phyloP scores from a whole-genome alignment of 2,329 filamentous ascomycete species.

The Fusarium papillatum region DNA sequence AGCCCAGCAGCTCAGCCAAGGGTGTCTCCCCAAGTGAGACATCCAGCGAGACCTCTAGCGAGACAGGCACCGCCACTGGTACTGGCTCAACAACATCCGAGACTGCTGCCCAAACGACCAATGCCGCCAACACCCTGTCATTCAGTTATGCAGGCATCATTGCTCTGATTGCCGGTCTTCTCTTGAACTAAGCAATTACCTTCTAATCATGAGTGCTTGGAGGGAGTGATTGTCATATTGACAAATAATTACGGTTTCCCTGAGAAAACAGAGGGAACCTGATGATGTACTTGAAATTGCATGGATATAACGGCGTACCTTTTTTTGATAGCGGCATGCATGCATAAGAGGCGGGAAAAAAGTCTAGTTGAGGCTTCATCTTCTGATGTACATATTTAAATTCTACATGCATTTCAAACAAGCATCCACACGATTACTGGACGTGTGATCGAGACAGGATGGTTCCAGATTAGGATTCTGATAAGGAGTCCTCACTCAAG shows the following conservation, averaged over 20 bases:
- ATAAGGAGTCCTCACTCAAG: too few species aligned
- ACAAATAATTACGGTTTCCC: not conserved
- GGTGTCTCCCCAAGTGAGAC: slow-evolving; percentile 4
- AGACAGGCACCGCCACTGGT: not conserved
- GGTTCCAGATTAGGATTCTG: too few species aligned
- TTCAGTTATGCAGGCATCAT: not conserved
- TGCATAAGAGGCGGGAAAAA: not conserved
- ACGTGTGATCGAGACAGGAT: not conserved
- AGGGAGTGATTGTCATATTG: not conserved
- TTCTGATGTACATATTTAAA: not conserved
- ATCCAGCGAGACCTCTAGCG: slow-evolving; percentile 4
- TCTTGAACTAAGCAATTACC: not conserved
- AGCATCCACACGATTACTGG: not conserved
- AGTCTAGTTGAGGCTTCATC: not conserved
- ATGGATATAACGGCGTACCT: not conserved
- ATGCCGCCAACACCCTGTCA: slow-evolving; percentile 2
- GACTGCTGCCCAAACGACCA: slow-evolving; percentile 5
- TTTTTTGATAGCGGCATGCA: not conserved
- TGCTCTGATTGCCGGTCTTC: slow-evolving; percentile 10
- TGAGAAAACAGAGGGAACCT: not conserved
- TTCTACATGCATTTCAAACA: not conserved
- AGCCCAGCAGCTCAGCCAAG: slow-evolving; percentile 6
- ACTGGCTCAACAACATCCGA: slow-evolving; percentile 12
- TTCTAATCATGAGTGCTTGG: not conserved
- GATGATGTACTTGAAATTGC: not conserved